Evolutionary conservation across 2,329 filamentous ascomycete genomes (phyloP), one percentile per base, ranked within the genome.

Genomic region (Lecanicillium sp.): DNA sequence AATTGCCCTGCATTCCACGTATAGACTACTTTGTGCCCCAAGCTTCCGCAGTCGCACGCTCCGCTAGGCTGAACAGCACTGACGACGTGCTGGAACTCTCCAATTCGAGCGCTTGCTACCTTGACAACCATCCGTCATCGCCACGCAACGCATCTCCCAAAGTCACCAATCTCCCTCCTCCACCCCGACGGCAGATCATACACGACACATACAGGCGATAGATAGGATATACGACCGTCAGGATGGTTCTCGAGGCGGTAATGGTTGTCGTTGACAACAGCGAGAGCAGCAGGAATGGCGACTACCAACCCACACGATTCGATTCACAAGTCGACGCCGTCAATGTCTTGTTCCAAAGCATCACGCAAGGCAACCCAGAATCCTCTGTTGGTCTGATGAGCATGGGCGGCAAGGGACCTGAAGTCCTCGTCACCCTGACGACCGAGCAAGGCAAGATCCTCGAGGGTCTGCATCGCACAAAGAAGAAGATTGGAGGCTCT

Each of bases 221-320:
- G 15, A 39, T 37, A 49, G 35, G 33, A 44, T 46, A 46, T 48
- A 54, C 63, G 63, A 66, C 34, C 64, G 68, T 63, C 79, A 89
- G 74, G 59, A 98, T 98, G 92, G 86, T 83, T 68, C 82, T 98
- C 66, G 92, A 98, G 81, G 94, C 92, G 70, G 94, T 94, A 47
- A 97, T 98, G 89, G 87, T 98, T 65, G 82, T 97, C 75, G 87
- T 97, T 57, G 92, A 98, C 77, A 98, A 97, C 75, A 96, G 89
- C 72, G 92, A 98, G 72, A 89, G 85, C 70, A 94, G 87, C 72
- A 81, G 92, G 61, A 98, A 98, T 68, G 92, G 94, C 59, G 92
- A 98, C 64, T 76, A 74, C 62, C 84, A 86, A 58, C 90, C 92
- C 43, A 94, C 89, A 50, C 81, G 92, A 65, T 98, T 89, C 74